Base-by-base conservation (phyloP, 2,329 filamentous ascomycete species). In the Talaromyces sp. region DNA sequence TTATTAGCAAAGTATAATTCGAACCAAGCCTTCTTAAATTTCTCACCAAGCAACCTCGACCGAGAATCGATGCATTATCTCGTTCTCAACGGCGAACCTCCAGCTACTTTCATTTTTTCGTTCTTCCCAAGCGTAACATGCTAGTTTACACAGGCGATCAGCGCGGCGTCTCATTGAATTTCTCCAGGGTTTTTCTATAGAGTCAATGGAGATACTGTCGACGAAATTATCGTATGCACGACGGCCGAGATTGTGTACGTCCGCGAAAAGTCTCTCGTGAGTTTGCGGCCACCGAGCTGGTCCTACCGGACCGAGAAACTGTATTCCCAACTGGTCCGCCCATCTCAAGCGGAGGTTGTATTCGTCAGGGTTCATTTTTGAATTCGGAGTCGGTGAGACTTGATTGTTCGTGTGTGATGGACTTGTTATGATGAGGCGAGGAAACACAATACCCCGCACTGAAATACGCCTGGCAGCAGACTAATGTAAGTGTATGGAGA, bases 11-110 rank as follows among this genome's bases (percentile, higher is more conserved):
- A 11, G 1, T 11, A 13, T 13, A 3, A 13, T 13, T 32, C 13
- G 13, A 11, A 4, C 31, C 31, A 27, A 6, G 26, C 26, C 2
- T 32, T 32, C 31, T 11, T 32, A 8, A 5, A 10, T 31, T 32
- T 35, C 54, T 49, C 31, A 64, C 60, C 61, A 63, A 41, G 56
- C 52, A 19, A 59, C 61, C 41, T 64, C 63, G 27, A 59, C 55
- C 31, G 31, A 35, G 17, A 63, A 63, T 21, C 63, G 58, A 19
- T 59, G 53, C 14, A 64, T 32, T 27, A 64, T 53, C 26, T 63
- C 58, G 14, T 56, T 55, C 21, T 64, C 63, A 43, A 64, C 35
- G 14, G 38, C 53, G 26, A 54, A 54, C 43, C 63, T 63, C 63
- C 63, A 64, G 4, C 56, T 38, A n/a, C 26, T 27, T 52, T 64